Percentiles rank a stretch among this genome's conserved stretches.
Conservation (phyloP, 306 rosid species). For the Oemleria cerasiformis region DNA sequence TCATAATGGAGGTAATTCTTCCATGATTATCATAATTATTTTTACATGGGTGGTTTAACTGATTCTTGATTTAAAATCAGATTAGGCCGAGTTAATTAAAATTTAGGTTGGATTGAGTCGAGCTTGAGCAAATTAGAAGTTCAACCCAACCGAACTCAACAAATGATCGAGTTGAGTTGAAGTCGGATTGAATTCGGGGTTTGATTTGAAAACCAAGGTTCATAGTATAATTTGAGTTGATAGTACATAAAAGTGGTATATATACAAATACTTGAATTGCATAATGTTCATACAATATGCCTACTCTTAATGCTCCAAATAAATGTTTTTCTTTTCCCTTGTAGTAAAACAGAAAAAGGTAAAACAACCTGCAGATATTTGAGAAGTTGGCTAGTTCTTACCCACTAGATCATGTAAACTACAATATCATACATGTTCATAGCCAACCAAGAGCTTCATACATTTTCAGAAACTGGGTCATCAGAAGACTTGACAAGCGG, state of each 20-base stretch:
- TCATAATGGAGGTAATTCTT: too few species aligned
- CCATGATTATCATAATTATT: too few species aligned
- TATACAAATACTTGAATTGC: background rate
- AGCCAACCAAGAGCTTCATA: slow-evolving; percentile 20
- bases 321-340: background rate
- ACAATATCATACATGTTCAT: background rate
- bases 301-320: slow-evolving; percentile 2
- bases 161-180: too few species aligned
- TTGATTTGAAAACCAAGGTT: too few species aligned
- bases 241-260: background rate
- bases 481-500: slow-evolving; percentile 40
- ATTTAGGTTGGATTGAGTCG: too few species aligned
- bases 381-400: background rate
- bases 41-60: too few species aligned
- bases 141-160: too few species aligned
- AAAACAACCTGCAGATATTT: background rate
- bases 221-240: background rate
- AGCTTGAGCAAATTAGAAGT: too few species aligned
- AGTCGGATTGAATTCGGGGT: too few species aligned
- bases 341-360: background rate
- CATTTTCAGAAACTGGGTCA: slow-evolving; percentile 28
- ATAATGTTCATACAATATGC: background rate
- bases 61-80: too few species aligned
- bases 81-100: too few species aligned
- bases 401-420: background rate